A percentile compares a stretch with the other conserved stretches of the same genome.
phyloP scores from a whole-genome alignment of 2,329 filamentous ascomycete genomes.

The Colletotrichum sp. region DNA sequence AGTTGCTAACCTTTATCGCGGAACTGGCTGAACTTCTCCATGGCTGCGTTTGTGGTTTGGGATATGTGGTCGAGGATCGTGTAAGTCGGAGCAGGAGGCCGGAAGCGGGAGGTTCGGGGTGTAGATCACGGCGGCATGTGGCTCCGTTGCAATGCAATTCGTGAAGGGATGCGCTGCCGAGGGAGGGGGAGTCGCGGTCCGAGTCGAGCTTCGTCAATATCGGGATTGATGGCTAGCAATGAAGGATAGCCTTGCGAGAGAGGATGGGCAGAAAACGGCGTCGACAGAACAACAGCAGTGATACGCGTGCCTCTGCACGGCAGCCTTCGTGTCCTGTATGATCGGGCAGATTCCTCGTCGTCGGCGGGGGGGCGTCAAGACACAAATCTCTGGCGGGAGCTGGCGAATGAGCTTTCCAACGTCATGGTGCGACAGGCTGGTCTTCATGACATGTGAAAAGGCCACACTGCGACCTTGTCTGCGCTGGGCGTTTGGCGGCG shows the following conservation, averaged over 20 bases:
- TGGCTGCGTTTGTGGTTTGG: conserved; percentile 38
- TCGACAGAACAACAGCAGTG: background rate
- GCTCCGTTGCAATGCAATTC: background rate
- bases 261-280: background rate
- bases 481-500: background rate
- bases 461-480: background rate
- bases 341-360: background rate
- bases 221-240: background rate
- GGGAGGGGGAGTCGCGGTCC: background rate
- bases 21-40: conserved; percentile 97
- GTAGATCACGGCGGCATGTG: conserved; percentile 5
- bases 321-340: background rate
- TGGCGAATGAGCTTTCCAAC: conserved; percentile 19
- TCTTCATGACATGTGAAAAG: conserved; percentile 14
- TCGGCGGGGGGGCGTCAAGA: conserved; percentile 5
- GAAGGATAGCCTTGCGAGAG: background rate
- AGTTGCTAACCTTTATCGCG: conserved; percentile 76
- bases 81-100: background rate
- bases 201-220: background rate
- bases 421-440: conserved; percentile 10
- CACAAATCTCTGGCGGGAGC: conserved; percentile 5
- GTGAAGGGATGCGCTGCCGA: background rate
- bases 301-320: background rate
- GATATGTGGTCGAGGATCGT: background rate
- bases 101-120: background rate